Evolutionary conservation across 805 yeast species (phyloP), one percentile per base, ranked within the genome.

Genomic region (Sugiyamaella mastotermitis): DNA sequence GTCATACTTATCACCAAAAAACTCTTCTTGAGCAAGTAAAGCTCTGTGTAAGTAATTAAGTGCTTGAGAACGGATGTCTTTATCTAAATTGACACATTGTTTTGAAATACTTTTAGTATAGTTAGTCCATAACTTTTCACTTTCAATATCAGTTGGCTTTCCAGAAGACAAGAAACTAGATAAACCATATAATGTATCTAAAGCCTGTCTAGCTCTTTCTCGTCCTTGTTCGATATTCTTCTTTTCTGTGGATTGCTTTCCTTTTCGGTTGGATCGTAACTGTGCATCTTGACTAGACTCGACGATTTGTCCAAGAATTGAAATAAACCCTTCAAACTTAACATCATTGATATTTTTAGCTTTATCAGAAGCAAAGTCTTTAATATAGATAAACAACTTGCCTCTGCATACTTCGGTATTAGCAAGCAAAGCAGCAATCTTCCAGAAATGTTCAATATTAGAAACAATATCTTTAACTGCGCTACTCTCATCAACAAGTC

Each of bases 71-170:
- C 95, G 66, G 8, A 87, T 65, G 52, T 83, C 87, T 19, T 84
- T 66, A 56, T 94, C 84, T 14, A 95, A 95, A 52, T 87, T 87
- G 55, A 82, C 72, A 56, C 95, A 83, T 57, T 88, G 96, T 52
- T 83, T 90, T 0, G 92, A 86, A 38, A 87, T 66, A 0, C 94
- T 94, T 54, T 85, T 90, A 20, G 83, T 67, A 43, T 84, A 65
- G 1, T 94, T 81, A 47, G 71, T 72, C 49, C 76, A 65, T 15
- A 62, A 52, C 10, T 39, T 40, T 14, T 32, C 15, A 38, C 24
- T 8, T 29, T 25, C 4, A 28, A 11, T 26, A 11, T 30, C 24
- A 9, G 3, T 19, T 9, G 22, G 36, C 35, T 17, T 17, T 23
- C 29, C n/a, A n/a, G n/a, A n/a, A n/a, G n/a, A n/a, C n/a, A n/a